phyloP scores from a whole-genome alignment of 2,329 filamentous ascomycete genomes.

The Alternaria rosae region DNA sequence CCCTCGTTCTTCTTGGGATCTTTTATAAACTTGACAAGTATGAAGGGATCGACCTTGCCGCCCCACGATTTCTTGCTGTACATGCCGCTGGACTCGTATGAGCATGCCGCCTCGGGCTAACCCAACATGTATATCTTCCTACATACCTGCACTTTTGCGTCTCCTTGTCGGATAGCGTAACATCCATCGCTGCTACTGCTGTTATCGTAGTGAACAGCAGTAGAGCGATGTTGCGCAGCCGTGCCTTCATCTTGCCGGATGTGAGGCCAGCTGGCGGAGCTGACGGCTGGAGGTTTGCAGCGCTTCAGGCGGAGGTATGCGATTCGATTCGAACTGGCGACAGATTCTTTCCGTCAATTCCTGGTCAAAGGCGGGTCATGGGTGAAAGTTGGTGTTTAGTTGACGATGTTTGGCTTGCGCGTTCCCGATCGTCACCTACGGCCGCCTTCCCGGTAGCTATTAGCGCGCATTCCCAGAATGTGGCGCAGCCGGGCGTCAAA shows the following conservation, averaged over 20 bases:
- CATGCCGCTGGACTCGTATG: slow-evolving; percentile 65
- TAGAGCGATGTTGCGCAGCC: slow-evolving; percentile 42
- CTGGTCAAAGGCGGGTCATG: not conserved
- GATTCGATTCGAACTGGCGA: slow-evolving; percentile 1
- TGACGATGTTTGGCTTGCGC: slow-evolving; percentile 27
- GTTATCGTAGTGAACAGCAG: slow-evolving; percentile 44
- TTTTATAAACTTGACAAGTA: slow-evolving; percentile 78
- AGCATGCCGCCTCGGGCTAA: not conserved
- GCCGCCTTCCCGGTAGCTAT: slow-evolving; percentile 20
- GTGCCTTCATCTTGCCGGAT: slow-evolving; percentile 45
- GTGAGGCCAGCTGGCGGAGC: slow-evolving; percentile 43
- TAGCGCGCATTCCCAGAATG: slow-evolving; percentile 18
- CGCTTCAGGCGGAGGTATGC: slow-evolving; percentile 6
- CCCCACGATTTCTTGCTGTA: slow-evolving; percentile 91
- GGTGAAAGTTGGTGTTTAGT: slow-evolving; percentile 16
- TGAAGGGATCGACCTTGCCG: slow-evolving; percentile 86
- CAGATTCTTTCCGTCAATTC: not conserved
- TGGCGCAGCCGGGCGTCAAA: slow-evolving; percentile 22
- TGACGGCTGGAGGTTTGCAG: slow-evolving; percentile 11
- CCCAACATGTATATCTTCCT: not conserved
- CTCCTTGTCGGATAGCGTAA: slow-evolving; percentile 28
- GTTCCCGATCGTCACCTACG: slow-evolving; percentile 24
- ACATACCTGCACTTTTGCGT: slow-evolving; percentile 25
- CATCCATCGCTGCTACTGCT: slow-evolving; percentile 47
- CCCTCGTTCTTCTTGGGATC: slow-evolving; percentile 60